These are phyloP conservation scores for Casuarina glauca DNA, from an alignment of 306 rosid genomes.

Conservation along the genomic window DNA sequence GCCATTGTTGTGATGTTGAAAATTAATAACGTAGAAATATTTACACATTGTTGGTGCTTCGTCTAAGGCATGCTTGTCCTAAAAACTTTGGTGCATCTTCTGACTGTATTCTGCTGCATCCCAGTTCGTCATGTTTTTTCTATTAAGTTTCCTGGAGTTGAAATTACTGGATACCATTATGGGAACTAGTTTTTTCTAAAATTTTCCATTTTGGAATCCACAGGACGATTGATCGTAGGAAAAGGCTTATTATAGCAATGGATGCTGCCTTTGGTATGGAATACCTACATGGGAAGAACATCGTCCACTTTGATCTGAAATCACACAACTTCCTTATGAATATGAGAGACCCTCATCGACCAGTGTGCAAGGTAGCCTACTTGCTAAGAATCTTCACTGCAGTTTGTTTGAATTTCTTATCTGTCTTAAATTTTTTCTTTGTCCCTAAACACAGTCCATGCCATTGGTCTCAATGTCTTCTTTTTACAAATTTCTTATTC, in stretches of 20 bases:
- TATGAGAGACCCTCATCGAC: slow-evolving; percentile 38
- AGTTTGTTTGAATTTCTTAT: neutral
- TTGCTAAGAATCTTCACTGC: neutral
- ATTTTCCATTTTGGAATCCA: neutral
- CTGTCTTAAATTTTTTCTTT: neutral
- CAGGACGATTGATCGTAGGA: slow-evolving; percentile 40
- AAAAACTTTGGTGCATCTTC: neutral
- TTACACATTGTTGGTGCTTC: neutral
- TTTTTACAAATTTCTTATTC: neutral
- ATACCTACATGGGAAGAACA: slow-evolving; percentile 35
- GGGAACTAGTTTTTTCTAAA: neutral
- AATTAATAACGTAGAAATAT: neutral
- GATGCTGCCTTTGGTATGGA: slow-evolving; percentile 42
- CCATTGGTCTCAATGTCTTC: neutral
- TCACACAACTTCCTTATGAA: slow-evolving; percentile 41
- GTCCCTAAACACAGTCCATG: neutral
- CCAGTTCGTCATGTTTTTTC: neutral
- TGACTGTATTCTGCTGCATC: neutral
- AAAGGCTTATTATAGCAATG: slow-evolving; percentile 34
- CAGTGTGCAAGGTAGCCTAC: slow-evolving; percentile 33
- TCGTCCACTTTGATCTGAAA: slow-evolving; percentile 42
- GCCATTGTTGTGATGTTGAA: too few species aligned
- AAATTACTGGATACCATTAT: neutral
- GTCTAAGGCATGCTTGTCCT: neutral
- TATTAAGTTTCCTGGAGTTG: neutral